These are phyloP conservation scores for Vanrija sp. DNA, from an alignment of 1,284 basidiomycete genomes.

Conservation along the genomic window DNA sequence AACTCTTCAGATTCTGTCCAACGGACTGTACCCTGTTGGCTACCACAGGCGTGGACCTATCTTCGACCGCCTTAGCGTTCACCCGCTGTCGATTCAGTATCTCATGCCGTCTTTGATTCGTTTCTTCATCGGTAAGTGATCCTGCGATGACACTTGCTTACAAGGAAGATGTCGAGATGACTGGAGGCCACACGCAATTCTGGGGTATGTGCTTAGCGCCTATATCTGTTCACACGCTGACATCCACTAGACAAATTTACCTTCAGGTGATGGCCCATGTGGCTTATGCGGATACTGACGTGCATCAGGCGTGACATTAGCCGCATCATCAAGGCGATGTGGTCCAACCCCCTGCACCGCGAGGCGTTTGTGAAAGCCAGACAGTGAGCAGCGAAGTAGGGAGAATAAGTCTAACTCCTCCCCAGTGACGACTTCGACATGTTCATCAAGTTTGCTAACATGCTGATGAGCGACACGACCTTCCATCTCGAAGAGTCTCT, in stretches of 20 bases:
- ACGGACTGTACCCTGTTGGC: constrained; percentile 72
- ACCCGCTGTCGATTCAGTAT: constrained; percentile 78
- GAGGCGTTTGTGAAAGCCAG: constrained; percentile 75
- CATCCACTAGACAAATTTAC: constrained; percentile 10
- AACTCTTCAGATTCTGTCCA: constrained; percentile 66
- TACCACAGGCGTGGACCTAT: constrained; percentile 73
- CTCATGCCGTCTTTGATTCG: constrained; percentile 88
- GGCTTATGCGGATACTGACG: too few relatives aligned
- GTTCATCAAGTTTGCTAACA: constrained; percentile 92
- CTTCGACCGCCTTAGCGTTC: constrained; percentile 74
- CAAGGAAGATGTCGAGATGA: constrained; percentile 83
- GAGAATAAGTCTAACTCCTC: too few relatives aligned
- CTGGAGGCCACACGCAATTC: constrained; percentile 95
- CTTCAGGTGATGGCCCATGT: constrained; percentile 28
- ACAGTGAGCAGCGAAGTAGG: constrained; percentile 54
- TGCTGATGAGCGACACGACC: constrained; percentile 99
- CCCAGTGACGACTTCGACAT: constrained; percentile 75
- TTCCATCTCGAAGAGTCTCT: constrained; percentile 97
- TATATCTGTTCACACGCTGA: background rate
- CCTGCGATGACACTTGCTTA: background rate
- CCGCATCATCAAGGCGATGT: constrained; percentile 77
- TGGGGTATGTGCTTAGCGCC: constrained; percentile 62
- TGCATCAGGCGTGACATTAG: constrained; percentile 67
- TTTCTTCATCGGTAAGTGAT: constrained; percentile 80
- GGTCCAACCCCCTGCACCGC: constrained; percentile 82